Percentiles rank a stretch among this genome's conserved stretches.
Conservation (phyloP, 768 basidiomycete genomes). For the Suillus subaureus region DNA sequence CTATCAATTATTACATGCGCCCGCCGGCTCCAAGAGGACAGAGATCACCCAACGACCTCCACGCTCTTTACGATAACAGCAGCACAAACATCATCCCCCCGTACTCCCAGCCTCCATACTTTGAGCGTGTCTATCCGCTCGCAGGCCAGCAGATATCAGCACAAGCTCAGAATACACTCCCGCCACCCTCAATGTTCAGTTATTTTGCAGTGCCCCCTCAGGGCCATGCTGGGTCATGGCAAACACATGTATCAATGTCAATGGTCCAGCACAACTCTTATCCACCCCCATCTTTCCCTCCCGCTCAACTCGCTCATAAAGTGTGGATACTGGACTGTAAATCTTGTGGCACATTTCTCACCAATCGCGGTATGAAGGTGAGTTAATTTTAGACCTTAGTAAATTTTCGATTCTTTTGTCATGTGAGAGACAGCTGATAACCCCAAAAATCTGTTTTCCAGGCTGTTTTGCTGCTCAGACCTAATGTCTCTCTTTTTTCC, state of each 20-base stretch:
- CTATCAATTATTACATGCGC: conserved; percentile 26
- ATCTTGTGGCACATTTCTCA: conserved; percentile 71
- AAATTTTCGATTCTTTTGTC: conserved; percentile 6
- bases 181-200: conserved; percentile 25
- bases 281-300: conserved; percentile 40
- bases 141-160: conserved; percentile 12
- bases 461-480: conserved; percentile 83
- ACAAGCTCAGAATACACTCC: conserved; percentile 12
- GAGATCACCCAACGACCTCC: conserved; percentile 20
- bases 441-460: conserved; percentile 29
- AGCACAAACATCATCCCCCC: conserved; percentile 11
- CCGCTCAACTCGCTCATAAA: conserved; percentile 58
- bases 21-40: conserved; percentile 19
- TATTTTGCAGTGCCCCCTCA: conserved; percentile 27
- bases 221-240: conserved; percentile 29
- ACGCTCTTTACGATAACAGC: conserved; percentile 29
- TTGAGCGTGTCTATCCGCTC: conserved; percentile 21
- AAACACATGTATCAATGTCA: conserved; percentile 36
- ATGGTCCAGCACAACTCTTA: conserved; percentile 45
- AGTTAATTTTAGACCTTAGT: conserved; percentile 20
- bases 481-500: conserved; percentile 80
- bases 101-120: conserved; percentile 13
- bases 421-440: conserved; percentile 5
- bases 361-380: conserved; percentile 87
- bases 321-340: conserved; percentile 84